Evolutionary conservation across 2,329 filamentous ascomycete species (phyloP).

Genomic region (Stemphylium lycopersici): DNA sequence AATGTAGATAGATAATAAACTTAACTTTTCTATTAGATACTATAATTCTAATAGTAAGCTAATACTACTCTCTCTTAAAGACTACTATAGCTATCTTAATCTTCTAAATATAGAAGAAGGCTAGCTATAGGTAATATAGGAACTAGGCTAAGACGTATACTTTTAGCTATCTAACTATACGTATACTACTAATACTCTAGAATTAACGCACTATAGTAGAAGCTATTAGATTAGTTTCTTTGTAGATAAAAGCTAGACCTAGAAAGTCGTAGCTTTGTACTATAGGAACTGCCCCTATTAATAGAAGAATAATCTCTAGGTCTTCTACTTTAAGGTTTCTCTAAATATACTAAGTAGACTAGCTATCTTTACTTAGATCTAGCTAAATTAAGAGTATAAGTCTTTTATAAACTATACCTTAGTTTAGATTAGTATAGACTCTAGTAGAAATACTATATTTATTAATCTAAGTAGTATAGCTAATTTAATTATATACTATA

Average conservation of each 20-base stretch:
- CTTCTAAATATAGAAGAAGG: slow-evolving; percentile 51
- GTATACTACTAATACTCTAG: slow-evolving; percentile 18
- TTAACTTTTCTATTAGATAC: slow-evolving; percentile 52
- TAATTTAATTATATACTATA: background rate
- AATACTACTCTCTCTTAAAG: slow-evolving; percentile 29
- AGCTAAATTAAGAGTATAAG: slow-evolving; percentile 56
- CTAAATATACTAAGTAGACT: slow-evolving; percentile 45
- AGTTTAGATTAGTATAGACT: slow-evolving; percentile 44
- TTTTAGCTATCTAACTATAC: slow-evolving; percentile 32
- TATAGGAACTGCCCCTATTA: slow-evolving; percentile 54
- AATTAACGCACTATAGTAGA: slow-evolving; percentile 47
- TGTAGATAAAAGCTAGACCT: slow-evolving; percentile 49
- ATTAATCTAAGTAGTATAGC: background rate
- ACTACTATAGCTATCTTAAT: slow-evolving; percentile 50
- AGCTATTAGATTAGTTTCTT: slow-evolving; percentile 53
- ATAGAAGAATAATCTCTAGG: slow-evolving; percentile 41
- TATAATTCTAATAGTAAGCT: slow-evolving; percentile 38
- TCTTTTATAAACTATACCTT: slow-evolving; percentile 54
- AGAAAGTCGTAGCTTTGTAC: slow-evolving; percentile 51
- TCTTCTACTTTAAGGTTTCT: slow-evolving; percentile 52
- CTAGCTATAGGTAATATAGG: slow-evolving; percentile 47
- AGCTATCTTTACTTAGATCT: slow-evolving; percentile 54
- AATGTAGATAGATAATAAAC: slow-evolving; percentile 17
- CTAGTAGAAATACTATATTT: slow-evolving; percentile 3
- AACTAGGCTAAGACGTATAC: slow-evolving; percentile 46